Evolutionary conservation across 2,329 filamentous ascomycete species (phyloP).

Genomic region (Trichophyton mentagrophytes): DNA sequence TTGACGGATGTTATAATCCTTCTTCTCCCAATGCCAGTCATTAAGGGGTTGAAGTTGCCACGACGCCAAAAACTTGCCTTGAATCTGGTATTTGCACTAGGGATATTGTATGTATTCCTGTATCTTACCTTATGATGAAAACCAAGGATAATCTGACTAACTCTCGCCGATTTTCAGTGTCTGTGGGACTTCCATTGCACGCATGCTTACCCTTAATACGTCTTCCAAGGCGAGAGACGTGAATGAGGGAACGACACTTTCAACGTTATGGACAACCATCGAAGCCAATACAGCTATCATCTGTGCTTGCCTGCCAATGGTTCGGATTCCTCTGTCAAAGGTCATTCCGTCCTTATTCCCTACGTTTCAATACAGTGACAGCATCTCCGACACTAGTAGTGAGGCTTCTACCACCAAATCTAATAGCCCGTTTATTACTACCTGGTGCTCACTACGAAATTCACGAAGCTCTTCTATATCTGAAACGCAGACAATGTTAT

Average conservation of each 20-base stretch:
- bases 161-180: conserved; percentile 13
- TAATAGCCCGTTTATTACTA: not conserved
- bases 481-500: not conserved
- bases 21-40: conserved; percentile 22
- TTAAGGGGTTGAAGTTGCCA: conserved; percentile 21
- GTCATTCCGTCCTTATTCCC: conserved; percentile 12
- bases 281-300: conserved; percentile 27
- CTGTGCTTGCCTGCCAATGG: conserved; percentile 29
- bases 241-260: conserved; percentile 19
- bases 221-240: conserved; percentile 16
- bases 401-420: not conserved
- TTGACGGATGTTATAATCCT: conserved; percentile 25
- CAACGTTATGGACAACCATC: conserved; percentile 27
- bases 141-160: conserved; percentile 2
- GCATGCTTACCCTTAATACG: conserved; percentile 23
- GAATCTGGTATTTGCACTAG: conserved; percentile 27
- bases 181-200: conserved; percentile 20
- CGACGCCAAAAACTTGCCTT: conserved; percentile 40
- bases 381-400: not conserved
- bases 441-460: not conserved
- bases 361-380: conserved; percentile 6
- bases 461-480: not conserved
- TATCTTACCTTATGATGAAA: not conserved
- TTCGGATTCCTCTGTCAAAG: conserved; percentile 17
- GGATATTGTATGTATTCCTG: conserved; percentile 22